A percentile compares a stretch with the other conserved stretches of the same genome.
Conservation (phyloP, 208 protist species). For the Wallacemonas rigidus region DNA sequence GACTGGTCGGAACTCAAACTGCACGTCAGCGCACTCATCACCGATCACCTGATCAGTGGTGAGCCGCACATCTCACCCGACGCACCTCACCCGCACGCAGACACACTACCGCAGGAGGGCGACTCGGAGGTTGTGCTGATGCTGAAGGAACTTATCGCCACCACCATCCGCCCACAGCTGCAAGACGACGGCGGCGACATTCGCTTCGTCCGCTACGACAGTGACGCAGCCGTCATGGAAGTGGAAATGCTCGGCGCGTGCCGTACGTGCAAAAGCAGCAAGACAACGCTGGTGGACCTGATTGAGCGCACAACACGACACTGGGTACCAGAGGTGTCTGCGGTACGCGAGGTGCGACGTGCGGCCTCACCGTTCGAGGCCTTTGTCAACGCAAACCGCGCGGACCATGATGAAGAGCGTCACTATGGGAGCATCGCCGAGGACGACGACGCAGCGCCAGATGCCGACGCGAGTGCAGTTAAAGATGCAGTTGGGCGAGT, state of each 20-base stretch:
- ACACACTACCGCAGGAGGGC: constrained; percentile 79
- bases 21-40: constrained; percentile 79
- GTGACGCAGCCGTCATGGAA: constrained; percentile 54
- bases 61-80: constrained; percentile 66
- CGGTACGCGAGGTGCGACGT: constrained; percentile 56
- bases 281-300: constrained; percentile 82
- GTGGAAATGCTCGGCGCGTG: constrained; percentile 93
- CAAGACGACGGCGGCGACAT: constrained; percentile 93
- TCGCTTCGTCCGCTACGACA: constrained; percentile 76
- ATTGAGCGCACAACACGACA: constrained; percentile 92
- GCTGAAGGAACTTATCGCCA: constrained; percentile 91
- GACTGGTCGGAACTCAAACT: constrained; percentile 85
- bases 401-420: neutral
- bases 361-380: constrained; percentile 26
- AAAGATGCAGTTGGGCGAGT: constrained; percentile 7
- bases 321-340: constrained; percentile 89
- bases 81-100: constrained; percentile 80
- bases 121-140: constrained; percentile 89
- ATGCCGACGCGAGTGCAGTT: neutral
- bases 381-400: constrained; percentile 2
- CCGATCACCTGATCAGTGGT: constrained; percentile 84
- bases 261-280: constrained; percentile 83
- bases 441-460: neutral
- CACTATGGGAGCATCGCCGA: neutral
- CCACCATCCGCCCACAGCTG: constrained; percentile 84